Conservation (phyloP, 2,329 filamentous ascomycete genomes). For the Venturia effusa region DNA sequence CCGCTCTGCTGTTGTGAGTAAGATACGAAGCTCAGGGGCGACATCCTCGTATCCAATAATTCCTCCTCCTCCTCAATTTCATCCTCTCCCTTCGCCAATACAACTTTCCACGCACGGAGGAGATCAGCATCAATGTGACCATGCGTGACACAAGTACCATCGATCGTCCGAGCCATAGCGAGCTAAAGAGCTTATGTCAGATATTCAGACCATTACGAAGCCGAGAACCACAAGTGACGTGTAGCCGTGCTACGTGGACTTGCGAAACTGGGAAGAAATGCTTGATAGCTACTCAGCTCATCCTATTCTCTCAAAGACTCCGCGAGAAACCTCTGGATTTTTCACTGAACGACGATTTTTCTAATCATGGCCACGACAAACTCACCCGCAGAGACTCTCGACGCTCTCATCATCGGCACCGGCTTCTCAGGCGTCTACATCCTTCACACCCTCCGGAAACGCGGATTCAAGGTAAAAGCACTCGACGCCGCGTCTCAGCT, state of each 20-base stretch:
- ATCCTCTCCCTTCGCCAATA: too few species aligned
- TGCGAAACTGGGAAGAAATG: background rate
- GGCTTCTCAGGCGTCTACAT: slow-evolving; percentile 4
- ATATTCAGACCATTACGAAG: background rate
- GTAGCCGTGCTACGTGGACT: background rate
- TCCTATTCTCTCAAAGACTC: too few species aligned
- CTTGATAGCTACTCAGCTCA: background rate
- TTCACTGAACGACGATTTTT: background rate
- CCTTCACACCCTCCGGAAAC: slow-evolving; percentile 2
- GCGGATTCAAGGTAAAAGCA: slow-evolving; percentile 16
- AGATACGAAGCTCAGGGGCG: too few species aligned
- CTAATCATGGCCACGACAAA: background rate
- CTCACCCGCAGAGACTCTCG: background rate
- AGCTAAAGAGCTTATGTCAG: background rate
- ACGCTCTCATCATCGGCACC: slow-evolving; percentile 5
- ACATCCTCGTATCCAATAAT: too few species aligned
- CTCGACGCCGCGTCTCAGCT: slow-evolving; percentile 29
- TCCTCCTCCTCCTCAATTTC: too few species aligned
- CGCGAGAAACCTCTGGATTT: too few species aligned
- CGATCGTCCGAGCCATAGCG: background rate
- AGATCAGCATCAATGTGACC: background rate
- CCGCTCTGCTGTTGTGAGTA: too few species aligned
- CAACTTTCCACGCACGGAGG: too few species aligned
- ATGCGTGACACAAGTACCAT: background rate
- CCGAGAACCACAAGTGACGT: background rate